These are phyloP conservation scores for sunflower (Helianthus annuus) DNA, from an alignment of 129 eudicot species.

Conservation along the genomic window HanXRQr2.0-SUNRISE NC_035448.2:136481397-136481896, in stretches of 20 bases:
- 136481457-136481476: constrained; percentile 54
- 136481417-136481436: constrained; percentile 50
- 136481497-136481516: constrained; percentile 50
- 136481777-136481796: not conserved
- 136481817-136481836: too few relatives aligned
- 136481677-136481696: constrained; percentile 72
- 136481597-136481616: not conserved
- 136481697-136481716: constrained; percentile 89
- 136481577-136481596: not conserved
- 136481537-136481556: constrained; percentile 41
- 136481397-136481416: not conserved
- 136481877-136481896: too few relatives aligned
- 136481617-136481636: not conserved
- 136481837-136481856: too few relatives aligned
- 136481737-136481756: constrained; percentile 14
- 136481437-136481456: constrained; percentile 65
- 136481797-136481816: not conserved
- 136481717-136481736: constrained; percentile 71
- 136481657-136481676: not conserved
- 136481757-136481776: not conserved
- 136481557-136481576: constrained; percentile 12
- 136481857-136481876: too few relatives aligned
- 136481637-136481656: not conserved
- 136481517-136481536: constrained; percentile 42
- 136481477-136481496: constrained; percentile 54